phyloP scores from a whole-genome alignment of 2,329 filamentous ascomycete genomes.

The Sporothrix protearum region DNA sequence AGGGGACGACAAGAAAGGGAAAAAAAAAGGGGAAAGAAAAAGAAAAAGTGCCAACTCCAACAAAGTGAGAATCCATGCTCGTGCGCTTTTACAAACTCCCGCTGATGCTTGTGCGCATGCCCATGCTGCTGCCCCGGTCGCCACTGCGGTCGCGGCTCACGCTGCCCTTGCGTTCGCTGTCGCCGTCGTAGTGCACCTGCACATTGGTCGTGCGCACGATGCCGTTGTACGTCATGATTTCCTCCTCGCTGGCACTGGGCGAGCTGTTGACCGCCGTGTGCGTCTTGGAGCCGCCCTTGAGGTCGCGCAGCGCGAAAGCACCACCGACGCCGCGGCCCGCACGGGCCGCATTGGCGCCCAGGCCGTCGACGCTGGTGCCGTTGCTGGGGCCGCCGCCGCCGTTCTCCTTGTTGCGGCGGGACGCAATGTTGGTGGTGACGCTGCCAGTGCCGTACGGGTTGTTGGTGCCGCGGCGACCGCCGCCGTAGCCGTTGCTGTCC shows the following conservation, averaged over 20 bases:
- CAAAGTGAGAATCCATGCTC: not conserved
- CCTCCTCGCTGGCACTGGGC: constrained; percentile 38
- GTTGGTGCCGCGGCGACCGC: constrained; percentile 11
- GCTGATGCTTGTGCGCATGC: constrained; percentile 24
- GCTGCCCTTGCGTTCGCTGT: constrained; percentile 23
- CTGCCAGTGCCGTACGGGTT: constrained; percentile 23
- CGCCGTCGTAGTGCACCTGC: constrained; percentile 28
- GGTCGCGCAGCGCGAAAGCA: constrained; percentile 31
- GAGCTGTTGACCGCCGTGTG: constrained; percentile 38
- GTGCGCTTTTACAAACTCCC: constrained; percentile 13
- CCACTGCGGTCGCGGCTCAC: constrained; percentile 19
- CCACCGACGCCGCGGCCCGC: constrained; percentile 3
- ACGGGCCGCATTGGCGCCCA: not conserved
- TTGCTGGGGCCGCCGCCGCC: not conserved
- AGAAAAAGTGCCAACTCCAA: not conserved
- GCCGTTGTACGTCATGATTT: constrained; percentile 41
- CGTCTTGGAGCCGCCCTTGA: constrained; percentile 30
- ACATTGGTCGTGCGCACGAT: constrained; percentile 40
- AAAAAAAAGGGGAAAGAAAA: not conserved
- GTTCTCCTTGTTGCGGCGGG: constrained; percentile 17
- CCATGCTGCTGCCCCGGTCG: constrained; percentile 22
- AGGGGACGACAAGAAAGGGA: not conserved
- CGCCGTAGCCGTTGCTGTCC: constrained; percentile 17
- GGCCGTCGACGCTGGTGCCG: constrained; percentile 6
- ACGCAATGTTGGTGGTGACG: constrained; percentile 22